Evolutionary conservation across 148 eudicot genomes (phyloP).

Genomic region (Bassia scoparia): DNA sequence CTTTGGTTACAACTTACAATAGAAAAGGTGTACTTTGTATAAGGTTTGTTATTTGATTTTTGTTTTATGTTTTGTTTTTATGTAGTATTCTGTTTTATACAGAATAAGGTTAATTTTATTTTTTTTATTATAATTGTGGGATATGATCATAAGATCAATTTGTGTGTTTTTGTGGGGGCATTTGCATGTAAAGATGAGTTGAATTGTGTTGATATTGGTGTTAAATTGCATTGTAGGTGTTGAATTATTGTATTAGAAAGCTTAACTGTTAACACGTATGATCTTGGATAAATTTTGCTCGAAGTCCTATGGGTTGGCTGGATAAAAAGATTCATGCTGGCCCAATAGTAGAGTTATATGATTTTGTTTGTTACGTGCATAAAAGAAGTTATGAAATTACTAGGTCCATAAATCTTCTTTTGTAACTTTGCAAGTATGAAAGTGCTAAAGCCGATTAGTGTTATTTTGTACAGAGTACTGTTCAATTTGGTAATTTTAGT

Average conservation of each 20-base stretch:
- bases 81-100: background rate
- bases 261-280: background rate
- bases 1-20: conserved; percentile 29
- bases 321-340: too few relatives aligned
- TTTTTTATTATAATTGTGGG: too few relatives aligned
- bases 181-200: background rate
- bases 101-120: too few relatives aligned
- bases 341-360: too few relatives aligned
- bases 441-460: too few relatives aligned
- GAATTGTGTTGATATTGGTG: background rate
- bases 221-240: background rate
- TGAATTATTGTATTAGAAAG: background rate
- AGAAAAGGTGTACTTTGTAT: conserved; percentile 25
- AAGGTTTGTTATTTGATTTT: conserved; percentile 22
- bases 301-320: too few relatives aligned
- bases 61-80: too few relatives aligned
- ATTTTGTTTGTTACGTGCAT: too few relatives aligned
- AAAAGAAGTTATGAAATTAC: background rate
- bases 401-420: background rate
- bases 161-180: background rate
- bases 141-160: background rate
- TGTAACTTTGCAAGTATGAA: too few relatives aligned
- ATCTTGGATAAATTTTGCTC: background rate
- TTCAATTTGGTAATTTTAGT: too few relatives aligned
- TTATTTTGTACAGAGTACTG: too few relatives aligned